Percentiles rank a stretch among this genome's conserved stretches.
These are phyloP conservation scores for Globisporangium viniferum DNA, from an alignment of 352 stramenopile species.

Conservation along the genomic window DNA sequence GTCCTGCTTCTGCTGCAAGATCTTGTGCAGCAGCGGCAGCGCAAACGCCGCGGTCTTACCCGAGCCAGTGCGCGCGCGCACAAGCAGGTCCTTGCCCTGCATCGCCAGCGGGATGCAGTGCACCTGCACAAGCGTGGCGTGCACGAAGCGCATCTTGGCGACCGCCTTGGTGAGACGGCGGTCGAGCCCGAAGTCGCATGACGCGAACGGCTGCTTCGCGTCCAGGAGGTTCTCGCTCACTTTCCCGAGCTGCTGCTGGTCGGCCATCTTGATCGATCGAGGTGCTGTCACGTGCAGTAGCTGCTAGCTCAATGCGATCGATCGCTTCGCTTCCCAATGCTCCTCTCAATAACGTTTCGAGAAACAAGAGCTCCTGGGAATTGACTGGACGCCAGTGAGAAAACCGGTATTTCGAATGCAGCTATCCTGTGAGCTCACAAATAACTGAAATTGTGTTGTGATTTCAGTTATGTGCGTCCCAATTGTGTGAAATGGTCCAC, in stretches of 20 bases:
- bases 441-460: not conserved
- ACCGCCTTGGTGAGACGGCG: constrained; percentile 90
- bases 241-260: constrained; percentile 29
- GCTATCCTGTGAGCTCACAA: not conserved
- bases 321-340: not conserved
- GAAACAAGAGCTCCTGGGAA: constrained; percentile 4
- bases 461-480: not conserved
- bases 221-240: constrained; percentile 78
- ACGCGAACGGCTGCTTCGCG: constrained; percentile 70
- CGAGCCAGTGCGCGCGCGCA: constrained; percentile 90
- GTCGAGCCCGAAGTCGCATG: constrained; percentile 90
- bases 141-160: constrained; percentile 91
- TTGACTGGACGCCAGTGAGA: constrained; percentile 14
- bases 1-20: constrained; percentile 82
- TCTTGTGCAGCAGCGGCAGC: constrained; percentile 91
- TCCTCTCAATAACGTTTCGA: constrained; percentile 10
- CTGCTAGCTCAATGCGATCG: constrained; percentile 5
- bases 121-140: constrained; percentile 94
- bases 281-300: constrained; percentile 1
- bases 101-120: constrained; percentile 93
- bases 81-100: constrained; percentile 92
- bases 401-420: constrained; percentile 4
- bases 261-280: constrained; percentile 13
- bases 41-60: constrained; percentile 95
- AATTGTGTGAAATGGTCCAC: not conserved